These are phyloP conservation scores for Diaporthe destruens DNA, from an alignment of 2,329 filamentous ascomycete species.

Conservation along the genomic window DNA sequence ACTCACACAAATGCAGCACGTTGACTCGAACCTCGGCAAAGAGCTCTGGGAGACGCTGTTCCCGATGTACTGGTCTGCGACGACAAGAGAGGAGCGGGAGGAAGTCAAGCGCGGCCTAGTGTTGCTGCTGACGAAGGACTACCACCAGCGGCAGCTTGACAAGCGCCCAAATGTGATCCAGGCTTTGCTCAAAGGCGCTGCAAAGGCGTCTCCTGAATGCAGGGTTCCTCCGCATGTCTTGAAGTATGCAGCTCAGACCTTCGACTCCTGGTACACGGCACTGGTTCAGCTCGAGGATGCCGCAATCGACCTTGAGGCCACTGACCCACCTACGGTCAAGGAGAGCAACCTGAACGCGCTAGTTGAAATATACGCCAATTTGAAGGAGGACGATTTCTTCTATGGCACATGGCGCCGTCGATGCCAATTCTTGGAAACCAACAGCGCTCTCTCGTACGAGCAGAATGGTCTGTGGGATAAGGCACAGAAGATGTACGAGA, in stretches of 20 bases:
- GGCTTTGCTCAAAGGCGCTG: conserved; percentile 88
- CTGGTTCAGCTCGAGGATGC: conserved; percentile 90
- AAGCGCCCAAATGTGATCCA: conserved; percentile 96
- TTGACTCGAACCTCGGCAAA: conserved; percentile 84
- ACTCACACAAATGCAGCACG: conserved; percentile 90
- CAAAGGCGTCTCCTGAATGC: conserved; percentile 86
- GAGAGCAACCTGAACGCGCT: conserved; percentile 97
- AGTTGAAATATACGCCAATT: conserved; percentile 88
- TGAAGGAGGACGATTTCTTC: conserved; percentile 97
- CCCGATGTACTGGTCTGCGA: conserved; percentile 92
- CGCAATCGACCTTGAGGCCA: conserved; percentile 81
- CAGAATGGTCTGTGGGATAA: conserved; percentile 99
- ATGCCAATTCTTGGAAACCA: conserved; percentile 97
- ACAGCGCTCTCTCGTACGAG: conserved; percentile 96
- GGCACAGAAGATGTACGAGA: conserved; percentile 95
- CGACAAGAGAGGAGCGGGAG: conserved; percentile 86
- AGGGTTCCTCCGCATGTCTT: conserved; percentile 96
- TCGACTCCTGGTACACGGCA: conserved; percentile 97
- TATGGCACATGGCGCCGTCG: conserved; percentile 97
- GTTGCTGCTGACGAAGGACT: conserved; percentile 92
- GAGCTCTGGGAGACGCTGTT: conserved; percentile 93
- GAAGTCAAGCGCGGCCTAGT: conserved; percentile 94
- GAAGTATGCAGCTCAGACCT: conserved; percentile 94
- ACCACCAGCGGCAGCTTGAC: conserved; percentile 93
- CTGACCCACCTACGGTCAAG: conserved; percentile 85